Conservation (phyloP, 345 rosid genomes). For the Salix suchowensis region DNA sequence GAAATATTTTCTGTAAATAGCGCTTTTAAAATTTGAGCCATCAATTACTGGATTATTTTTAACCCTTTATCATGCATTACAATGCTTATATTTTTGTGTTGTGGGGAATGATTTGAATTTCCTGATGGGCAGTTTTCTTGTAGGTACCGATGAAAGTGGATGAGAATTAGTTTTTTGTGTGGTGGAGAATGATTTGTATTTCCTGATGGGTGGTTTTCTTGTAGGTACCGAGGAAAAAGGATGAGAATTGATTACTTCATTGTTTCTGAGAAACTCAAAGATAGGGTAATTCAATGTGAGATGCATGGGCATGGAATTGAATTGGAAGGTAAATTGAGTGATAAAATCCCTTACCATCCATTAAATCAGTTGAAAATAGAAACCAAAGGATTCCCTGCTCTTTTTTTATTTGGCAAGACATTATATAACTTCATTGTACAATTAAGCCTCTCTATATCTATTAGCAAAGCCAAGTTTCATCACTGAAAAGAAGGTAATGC, state of each 20-base stretch:
- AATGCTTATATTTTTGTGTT: neutral
- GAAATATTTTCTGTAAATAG: neutral
- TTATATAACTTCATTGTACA: neutral
- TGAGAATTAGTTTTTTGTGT: conserved; percentile 57
- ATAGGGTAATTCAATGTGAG: conserved; percentile 59
- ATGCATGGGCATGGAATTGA: conserved; percentile 83
- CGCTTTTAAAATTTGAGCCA: neutral
- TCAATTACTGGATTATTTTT: neutral
- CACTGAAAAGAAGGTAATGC: neutral
- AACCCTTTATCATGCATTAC: neutral
- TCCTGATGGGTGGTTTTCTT: conserved; percentile 10
- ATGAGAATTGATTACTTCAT: conserved; percentile 88
- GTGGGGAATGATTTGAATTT: neutral
- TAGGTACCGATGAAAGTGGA: conserved; percentile 87
- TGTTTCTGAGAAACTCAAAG: conserved; percentile 65
- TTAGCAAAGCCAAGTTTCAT: neutral
- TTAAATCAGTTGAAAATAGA: neutral
- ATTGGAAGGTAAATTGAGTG: conserved; percentile 49
- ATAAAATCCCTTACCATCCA: neutral
- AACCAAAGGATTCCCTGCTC: neutral
- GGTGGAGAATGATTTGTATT: neutral
- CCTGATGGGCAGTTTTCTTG: conserved; percentile 9
- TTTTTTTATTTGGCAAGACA: neutral
- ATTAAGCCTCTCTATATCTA: neutral
- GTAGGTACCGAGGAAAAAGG: conserved; percentile 87